These are phyloP conservation scores for Forsythia viridissima DNA, from an alignment of 257 asterid species.

Conservation along the genomic window DNA sequence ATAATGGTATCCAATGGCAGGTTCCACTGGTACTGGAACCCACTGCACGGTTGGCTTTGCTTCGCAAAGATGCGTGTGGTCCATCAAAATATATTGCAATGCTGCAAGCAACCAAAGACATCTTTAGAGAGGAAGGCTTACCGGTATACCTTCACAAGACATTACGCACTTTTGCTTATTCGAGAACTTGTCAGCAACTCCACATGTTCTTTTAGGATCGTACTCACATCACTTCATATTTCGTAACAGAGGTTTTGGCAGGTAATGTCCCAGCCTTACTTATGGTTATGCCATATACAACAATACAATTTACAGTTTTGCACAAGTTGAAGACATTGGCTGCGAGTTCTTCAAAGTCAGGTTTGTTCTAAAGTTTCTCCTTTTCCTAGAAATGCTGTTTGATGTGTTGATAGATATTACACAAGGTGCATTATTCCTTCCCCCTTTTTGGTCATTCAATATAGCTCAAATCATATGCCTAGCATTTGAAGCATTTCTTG, in stretches of 20 bases:
- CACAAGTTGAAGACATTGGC: conserved; percentile 78
- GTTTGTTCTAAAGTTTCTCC: conserved; percentile 34
- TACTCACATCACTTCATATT: conserved; percentile 9
- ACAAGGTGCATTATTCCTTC: background rate
- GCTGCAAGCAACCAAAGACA: conserved; percentile 53
- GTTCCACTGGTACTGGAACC: too few species aligned
- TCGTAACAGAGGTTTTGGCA: conserved; percentile 84
- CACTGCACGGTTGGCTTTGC: too few species aligned
- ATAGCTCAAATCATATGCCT: background rate
- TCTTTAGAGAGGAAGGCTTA: conserved; percentile 50
- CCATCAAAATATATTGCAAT: conserved; percentile 53
- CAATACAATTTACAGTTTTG: conserved; percentile 83
- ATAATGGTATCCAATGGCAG: conserved; percentile 36
- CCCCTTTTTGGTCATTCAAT: background rate
- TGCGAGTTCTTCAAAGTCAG: conserved; percentile 87
- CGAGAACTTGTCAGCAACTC: background rate
- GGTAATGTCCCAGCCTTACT: conserved; percentile 90
- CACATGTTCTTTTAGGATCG: background rate
- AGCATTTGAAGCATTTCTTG: background rate
- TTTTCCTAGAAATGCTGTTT: conserved; percentile 3
- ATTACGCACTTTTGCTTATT: background rate
- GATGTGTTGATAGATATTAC: background rate
- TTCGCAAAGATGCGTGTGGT: too few species aligned
- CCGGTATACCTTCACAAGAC: conserved; percentile 39
- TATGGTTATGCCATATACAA: conserved; percentile 96